phyloP scores from a whole-genome alignment of 2,329 filamentous ascomycete species.

The Ascosphaera aggregata region DNA sequence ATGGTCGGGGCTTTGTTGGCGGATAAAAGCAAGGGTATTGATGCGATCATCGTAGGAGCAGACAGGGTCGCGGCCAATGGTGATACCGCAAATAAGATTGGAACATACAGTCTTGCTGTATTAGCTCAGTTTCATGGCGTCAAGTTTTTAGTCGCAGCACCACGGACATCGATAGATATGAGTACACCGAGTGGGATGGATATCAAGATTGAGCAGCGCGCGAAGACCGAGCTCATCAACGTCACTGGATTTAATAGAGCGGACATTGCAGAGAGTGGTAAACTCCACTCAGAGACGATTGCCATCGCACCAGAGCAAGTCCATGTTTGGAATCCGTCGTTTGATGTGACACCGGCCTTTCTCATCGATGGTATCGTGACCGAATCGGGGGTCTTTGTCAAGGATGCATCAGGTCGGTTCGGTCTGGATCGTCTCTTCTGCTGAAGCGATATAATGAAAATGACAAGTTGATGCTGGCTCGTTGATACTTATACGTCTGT shows the following conservation, averaged over 20 bases:
- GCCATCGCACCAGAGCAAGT: slow-evolving; percentile 59
- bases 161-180: slow-evolving; percentile 81
- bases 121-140: slow-evolving; percentile 68
- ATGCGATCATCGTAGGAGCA: slow-evolving; percentile 78
- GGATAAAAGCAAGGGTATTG: slow-evolving; percentile 37
- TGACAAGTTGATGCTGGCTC: slow-evolving; percentile 1
- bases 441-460: background rate
- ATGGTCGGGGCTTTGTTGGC: slow-evolving; percentile 78
- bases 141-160: slow-evolving; percentile 87
- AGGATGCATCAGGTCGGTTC: slow-evolving; percentile 47
- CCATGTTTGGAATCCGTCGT: slow-evolving; percentile 86
- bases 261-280: slow-evolving; percentile 34
- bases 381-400: slow-evolving; percentile 69
- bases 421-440: slow-evolving; percentile 19
- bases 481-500: slow-evolving; percentile 1
- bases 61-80: slow-evolving; percentile 91
- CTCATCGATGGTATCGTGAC: slow-evolving; percentile 90
- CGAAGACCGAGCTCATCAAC: slow-evolving; percentile 58
- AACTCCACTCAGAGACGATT: slow-evolving; percentile 32
- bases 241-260: slow-evolving; percentile 54
- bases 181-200: slow-evolving; percentile 50
- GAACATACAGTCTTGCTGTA: slow-evolving; percentile 84
- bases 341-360: slow-evolving; percentile 76
- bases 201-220: slow-evolving; percentile 81
- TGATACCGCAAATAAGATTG: slow-evolving; percentile 97